Base-by-base conservation (phyloP, 352 stramenopile species). In the Phytophthora palmivora region DNA sequence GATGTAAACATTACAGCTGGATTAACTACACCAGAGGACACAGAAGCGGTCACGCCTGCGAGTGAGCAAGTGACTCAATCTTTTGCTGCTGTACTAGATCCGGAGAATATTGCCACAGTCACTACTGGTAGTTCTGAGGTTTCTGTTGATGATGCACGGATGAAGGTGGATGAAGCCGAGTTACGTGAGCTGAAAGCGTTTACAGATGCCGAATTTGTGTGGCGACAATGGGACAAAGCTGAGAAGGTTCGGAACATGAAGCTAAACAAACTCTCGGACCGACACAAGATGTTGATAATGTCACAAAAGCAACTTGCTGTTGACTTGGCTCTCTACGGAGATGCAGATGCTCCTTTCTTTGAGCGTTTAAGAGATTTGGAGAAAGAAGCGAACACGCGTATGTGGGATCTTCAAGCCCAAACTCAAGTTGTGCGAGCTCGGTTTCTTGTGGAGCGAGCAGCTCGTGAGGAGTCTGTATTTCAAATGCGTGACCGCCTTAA, bases 391-490 rank as follows among this genome's bases (percentile, higher is more conserved):
- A 79, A 88, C 49, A 72, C 74, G 1, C 55, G 65, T 2, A 55
- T 92, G 44, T 92, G 78, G 80, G 58, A 66, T 9, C 49, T 79
- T 1, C 83, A 92, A 67, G 77, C 77, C 10, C 72, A 84, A 32
- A 53, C 75, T 0, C 83, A 92, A 58, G 67, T 89, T 11, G 77
- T 84, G 18, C 63, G 80, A 12, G 77, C 75, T 8, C 70, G 79
- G 0, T 92, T 90, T 18, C 61, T 90, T 21, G 61, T 92, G 2
- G 83, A 92, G 51, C 83, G 83, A 10, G 79, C 83, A 10, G 65
- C 72, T 1, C 61, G 77, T 0, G 80, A 90, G 21, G 83, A 90
- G 44, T 82, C 80, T 8, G 38, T 89, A 0, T 86, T 83, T 22
- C 79, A 88, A 22, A 60, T 87, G 33, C 53, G 45, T 22, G 83